Evolutionary conservation across 129 eudicot species (phyloP), one percentile per base, ranked within the genome.

Genomic region (Flaveria sonorensis): DNA sequence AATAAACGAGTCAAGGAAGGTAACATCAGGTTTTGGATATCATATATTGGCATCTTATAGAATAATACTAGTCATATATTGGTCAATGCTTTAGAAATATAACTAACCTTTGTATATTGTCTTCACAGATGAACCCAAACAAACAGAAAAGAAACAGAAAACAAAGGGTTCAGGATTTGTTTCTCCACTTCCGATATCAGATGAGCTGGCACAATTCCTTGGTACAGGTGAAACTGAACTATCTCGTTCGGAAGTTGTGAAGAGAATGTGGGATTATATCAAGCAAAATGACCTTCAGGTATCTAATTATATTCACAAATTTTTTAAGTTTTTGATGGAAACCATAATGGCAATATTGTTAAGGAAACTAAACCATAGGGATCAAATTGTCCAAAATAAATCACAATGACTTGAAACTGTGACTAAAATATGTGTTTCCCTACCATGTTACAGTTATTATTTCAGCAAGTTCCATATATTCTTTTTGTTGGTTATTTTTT

Each of bases 271-370:
- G 88, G 78, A 78, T n/a, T 87, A 87, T 64, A 81, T 87, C 43
- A 87, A 84, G 39, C 64, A 72, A 39, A 81, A 87, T 19, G 77
- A 87, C 30, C 88, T 87, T 66, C 90, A 87, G 90, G 90, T 87
- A 42, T 64, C 14, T 43, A 16, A 40, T 20, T 70, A 20, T 60
- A 63, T 63, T 63, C 5, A 63, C 45, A 63, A 30, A 15, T 15
- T 21, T 28, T 20, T 15, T 63, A 10, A 20, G 36, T 11, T 21
- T 57, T 48, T 48, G 13, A 11, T 45, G 48, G 2, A 11, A 8
- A 45, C 13, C 48, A 8, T 10, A 11, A 11, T 45, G 11, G 13
- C 48, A 45, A 1, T 43, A 43, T 43, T 43, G 47, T 45, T 45
- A 45, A 45, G 39, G 39, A 32, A 32, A 32, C 39, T 32, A 32